Evolutionary conservation across 257 asterid genomes (phyloP), one percentile per base, ranked within the genome.

Genomic region (Thymus quinquecostatus): DNA sequence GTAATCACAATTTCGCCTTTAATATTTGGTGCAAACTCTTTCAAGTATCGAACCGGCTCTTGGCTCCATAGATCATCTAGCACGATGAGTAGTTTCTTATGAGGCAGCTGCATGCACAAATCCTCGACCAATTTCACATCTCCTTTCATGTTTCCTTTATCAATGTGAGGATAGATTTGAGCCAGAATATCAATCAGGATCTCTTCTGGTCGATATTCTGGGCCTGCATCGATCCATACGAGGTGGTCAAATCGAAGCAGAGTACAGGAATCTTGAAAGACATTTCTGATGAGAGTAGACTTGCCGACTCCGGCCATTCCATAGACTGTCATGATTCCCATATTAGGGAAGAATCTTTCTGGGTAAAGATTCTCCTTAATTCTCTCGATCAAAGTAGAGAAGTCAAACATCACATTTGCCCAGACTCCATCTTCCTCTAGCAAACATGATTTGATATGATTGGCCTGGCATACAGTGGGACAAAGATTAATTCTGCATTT

Each of bases 261-360:
- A 28, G 40, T 41, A 0, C 40, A 68, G 5, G 10, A 14, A 40
- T 68, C 43, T 28, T 41, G 0, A 3, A 54, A 68, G 41, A 41
- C 0, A 27, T 55, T 32, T 30, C 11, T 55, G 3, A 43, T 10
- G 11, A 68, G 44, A 21, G n/a, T 27, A 7, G 32, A 40, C n/a
- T 68, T 68, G 7, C 64, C 73, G 2, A 55, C 0, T 1, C 73
- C 64, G 1, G 64, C 64, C 72, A 67, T 51, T 28, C 72, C 72
- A 8, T 21, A 51, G 14, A 50, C 1, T 9, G 61, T 2, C 32
- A 66, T 7, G 3, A 66, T 66, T n/a, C 21, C 71, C 49, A 66
- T 50, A 7, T 36, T 27, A 2, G 69, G 28, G 10, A 64, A 64
- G 4, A 45, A 43, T 6, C 56, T 64, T 11, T 64, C 4, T 1